phyloP scores from a whole-genome alignment of 108 stramenopile species.

The Schizochytrium sp. region DNA sequence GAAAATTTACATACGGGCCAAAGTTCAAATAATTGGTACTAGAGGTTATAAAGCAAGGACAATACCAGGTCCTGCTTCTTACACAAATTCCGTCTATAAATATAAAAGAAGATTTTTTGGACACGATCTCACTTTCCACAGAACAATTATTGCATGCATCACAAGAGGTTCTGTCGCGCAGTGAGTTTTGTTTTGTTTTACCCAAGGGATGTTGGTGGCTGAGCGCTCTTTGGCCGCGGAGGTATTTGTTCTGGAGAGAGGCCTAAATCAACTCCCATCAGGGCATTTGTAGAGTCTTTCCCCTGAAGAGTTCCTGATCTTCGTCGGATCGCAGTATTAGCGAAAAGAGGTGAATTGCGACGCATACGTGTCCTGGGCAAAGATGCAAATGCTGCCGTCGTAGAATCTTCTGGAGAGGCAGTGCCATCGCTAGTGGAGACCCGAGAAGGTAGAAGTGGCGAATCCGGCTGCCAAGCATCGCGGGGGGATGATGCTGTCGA shows the following conservation, averaged over 20 bases:
- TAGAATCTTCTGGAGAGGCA: neutral
- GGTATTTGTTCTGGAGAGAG: neutral
- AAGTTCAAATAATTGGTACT: too few species aligned
- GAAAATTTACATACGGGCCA: too few species aligned
- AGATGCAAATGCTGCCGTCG: neutral
- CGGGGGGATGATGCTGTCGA: neutral
- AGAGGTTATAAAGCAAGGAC: too few species aligned
- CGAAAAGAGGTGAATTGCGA: slow-evolving; percentile 30
- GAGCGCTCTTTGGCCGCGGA: slow-evolving; percentile 1
- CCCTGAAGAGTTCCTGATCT: neutral
- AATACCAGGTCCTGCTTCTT: too few species aligned
- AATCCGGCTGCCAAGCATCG: slow-evolving; percentile 23
- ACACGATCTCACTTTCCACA: too few species aligned
- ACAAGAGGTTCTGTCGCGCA: too few species aligned
- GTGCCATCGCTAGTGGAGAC: neutral
- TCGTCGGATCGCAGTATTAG: neutral
- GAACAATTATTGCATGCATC: too few species aligned
- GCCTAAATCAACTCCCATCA: neutral
- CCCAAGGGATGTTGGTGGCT: neutral
- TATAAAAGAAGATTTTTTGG: too few species aligned
- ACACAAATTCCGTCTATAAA: too few species aligned
- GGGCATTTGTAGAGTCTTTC: too few species aligned
- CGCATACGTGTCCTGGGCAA: neutral
- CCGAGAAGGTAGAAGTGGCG: neutral
- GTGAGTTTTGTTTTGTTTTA: too few species aligned